Evolutionary conservation across 768 basidiomycete species (phyloP).

Genomic region (Lactifluus rugatus): DNA sequence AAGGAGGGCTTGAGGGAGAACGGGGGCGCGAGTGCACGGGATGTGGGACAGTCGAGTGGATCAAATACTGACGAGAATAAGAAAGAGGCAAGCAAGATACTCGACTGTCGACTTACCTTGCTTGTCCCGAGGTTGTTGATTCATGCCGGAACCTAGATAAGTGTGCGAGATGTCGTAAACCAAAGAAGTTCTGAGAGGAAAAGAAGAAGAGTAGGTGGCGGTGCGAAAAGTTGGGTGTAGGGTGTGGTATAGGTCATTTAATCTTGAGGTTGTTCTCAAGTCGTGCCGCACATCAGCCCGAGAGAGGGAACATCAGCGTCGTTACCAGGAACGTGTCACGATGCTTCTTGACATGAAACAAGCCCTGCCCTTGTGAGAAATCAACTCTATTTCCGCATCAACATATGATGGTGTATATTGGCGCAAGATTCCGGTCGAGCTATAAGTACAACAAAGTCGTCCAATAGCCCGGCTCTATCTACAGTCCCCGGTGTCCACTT

Average conservation of each 20-base stretch:
- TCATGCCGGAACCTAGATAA: not conserved
- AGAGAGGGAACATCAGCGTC: not conserved
- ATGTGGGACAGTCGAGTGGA: not conserved
- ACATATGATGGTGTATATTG: no score
- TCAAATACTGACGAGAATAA: not conserved
- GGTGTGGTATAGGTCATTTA: not conserved
- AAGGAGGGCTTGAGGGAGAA: not conserved
- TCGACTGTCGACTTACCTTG: not conserved
- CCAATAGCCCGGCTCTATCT: no score
- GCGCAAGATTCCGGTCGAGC: no score
- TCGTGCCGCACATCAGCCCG: no score
- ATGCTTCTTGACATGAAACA: not conserved
- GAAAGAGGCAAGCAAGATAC: no score
- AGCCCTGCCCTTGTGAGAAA: not conserved
- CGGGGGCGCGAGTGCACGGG: not conserved
- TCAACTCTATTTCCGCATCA: not conserved
- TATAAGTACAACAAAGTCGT: no score
- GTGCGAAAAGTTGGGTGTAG: not conserved
- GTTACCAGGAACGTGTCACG: not conserved
- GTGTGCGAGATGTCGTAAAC: not conserved
- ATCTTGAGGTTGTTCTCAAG: no score
- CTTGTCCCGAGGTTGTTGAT: not conserved
- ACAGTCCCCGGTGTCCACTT: constrained; percentile 18
- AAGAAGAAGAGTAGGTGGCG: not conserved
- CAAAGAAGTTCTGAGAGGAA: not conserved